These are phyloP conservation scores for Kodamaea leandrae DNA, from an alignment of 805 yeast genomes.

Conservation along the genomic window DNA sequence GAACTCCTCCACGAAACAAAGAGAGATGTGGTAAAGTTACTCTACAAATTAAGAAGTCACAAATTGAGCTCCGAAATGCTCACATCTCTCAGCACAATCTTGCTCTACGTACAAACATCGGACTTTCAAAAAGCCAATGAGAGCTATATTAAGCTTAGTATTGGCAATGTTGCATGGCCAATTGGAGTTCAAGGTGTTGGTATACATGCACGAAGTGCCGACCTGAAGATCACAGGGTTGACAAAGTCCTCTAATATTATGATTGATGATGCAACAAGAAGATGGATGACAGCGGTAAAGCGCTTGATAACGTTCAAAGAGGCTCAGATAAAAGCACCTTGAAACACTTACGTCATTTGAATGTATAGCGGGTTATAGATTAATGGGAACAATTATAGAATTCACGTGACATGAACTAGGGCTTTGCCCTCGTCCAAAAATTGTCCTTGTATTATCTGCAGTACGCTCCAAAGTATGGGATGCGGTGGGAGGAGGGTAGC, in stretches of 20 bases:
- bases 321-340: background rate
- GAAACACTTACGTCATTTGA: too few relatives aligned
- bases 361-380: background rate
- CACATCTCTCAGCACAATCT: conserved; percentile 56
- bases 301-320: conserved; percentile 55
- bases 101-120: conserved; percentile 55
- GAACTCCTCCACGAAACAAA: conserved; percentile 34
- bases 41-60: conserved; percentile 34
- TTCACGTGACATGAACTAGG: background rate
- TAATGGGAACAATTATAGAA: background rate
- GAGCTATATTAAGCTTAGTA: conserved; percentile 68
- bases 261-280: conserved; percentile 71
- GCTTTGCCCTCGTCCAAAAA: background rate
- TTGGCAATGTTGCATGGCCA: conserved; percentile 92
- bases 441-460: background rate
- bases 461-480: background rate
- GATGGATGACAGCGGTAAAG: conserved; percentile 75
- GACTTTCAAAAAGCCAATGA: conserved; percentile 58
- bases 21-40: conserved; percentile 50
- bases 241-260: conserved; percentile 61
- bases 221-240: conserved; percentile 53
- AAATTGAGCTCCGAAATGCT: conserved; percentile 45
- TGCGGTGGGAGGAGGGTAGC: conserved; percentile 2
- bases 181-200: conserved; percentile 79
- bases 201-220: conserved; percentile 72